These are phyloP conservation scores for Entonaema liquescens DNA, from an alignment of 495 filamentous ascomycete species.

Conservation along the genomic window DNA sequence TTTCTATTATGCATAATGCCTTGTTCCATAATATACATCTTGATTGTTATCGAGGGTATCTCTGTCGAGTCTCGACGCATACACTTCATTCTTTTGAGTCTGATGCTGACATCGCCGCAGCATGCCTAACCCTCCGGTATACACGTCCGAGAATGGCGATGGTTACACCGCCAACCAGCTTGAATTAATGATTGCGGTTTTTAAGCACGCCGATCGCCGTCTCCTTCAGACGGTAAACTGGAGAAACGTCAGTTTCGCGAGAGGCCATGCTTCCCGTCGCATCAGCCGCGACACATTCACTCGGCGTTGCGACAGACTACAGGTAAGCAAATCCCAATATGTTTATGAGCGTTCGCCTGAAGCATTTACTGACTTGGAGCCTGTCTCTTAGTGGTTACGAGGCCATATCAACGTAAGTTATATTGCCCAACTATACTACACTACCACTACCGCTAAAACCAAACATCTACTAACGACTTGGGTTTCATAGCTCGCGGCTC, in stretches of 20 bases:
- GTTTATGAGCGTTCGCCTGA: background rate
- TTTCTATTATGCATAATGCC: background rate
- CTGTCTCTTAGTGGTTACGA: background rate
- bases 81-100: too few relatives aligned
- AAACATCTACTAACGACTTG: background rate
- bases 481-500: background rate
- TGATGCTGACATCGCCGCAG: background rate
- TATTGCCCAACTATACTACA: background rate
- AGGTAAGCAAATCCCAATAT: background rate
- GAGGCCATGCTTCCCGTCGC: background rate
- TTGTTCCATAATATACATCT: background rate
- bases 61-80: background rate
- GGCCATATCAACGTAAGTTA: background rate
- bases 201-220: background rate
- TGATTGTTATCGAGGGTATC: background rate
- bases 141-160: too few relatives aligned
- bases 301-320: accelerated
- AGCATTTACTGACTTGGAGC: background rate
- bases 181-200: background rate
- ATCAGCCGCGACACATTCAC: background rate
- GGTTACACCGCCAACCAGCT: background rate
- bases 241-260: background rate
- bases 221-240: background rate
- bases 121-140: too few relatives aligned
- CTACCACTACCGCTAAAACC: background rate